phyloP scores from a whole-genome alignment of 108 stramenopile species.

The Pseudonitzschia multistriata region DNA sequence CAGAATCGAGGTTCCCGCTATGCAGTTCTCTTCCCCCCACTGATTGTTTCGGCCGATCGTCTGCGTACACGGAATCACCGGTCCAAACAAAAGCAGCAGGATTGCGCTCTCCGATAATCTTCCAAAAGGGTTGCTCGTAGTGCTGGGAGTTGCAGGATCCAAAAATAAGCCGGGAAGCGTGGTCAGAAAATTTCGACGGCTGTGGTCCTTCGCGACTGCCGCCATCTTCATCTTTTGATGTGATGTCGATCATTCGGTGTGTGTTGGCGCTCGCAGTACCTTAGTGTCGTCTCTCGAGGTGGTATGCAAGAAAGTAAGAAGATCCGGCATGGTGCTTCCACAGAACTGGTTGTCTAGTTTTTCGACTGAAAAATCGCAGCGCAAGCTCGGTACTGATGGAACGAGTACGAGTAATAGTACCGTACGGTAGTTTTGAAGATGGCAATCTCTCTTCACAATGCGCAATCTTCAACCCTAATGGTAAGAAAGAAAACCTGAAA shows the following conservation, averaged over 20 bases:
- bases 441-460: too few relatives aligned
- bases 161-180: slow-evolving; percentile 46
- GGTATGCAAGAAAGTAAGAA: too few relatives aligned
- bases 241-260: not conserved
- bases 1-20: too few relatives aligned
- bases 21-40: not conserved
- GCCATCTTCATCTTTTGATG: not conserved
- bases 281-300: too few relatives aligned
- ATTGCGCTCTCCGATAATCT: slow-evolving; percentile 49
- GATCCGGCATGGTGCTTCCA: too few relatives aligned
- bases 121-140: slow-evolving; percentile 74
- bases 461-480: not conserved
- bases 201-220: not conserved
- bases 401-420: too few relatives aligned
- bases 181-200: not conserved
- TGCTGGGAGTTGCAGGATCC: slow-evolving; percentile 78
- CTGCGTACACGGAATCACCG: slow-evolving; percentile 85
- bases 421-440: not conserved
- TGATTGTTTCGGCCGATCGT: slow-evolving; percentile 19
- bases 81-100: slow-evolving; percentile 81
- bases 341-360: too few relatives aligned
- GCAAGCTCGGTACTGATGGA: too few relatives aligned
- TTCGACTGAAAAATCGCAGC: too few relatives aligned
- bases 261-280: not conserved
- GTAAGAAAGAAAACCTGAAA: not conserved